A percentile compares a stretch with the other conserved stretches of the same genome.
These are phyloP conservation scores for Hypoxylon crocopeplum DNA, from an alignment of 495 filamentous ascomycete genomes.

Conservation along the genomic window DNA sequence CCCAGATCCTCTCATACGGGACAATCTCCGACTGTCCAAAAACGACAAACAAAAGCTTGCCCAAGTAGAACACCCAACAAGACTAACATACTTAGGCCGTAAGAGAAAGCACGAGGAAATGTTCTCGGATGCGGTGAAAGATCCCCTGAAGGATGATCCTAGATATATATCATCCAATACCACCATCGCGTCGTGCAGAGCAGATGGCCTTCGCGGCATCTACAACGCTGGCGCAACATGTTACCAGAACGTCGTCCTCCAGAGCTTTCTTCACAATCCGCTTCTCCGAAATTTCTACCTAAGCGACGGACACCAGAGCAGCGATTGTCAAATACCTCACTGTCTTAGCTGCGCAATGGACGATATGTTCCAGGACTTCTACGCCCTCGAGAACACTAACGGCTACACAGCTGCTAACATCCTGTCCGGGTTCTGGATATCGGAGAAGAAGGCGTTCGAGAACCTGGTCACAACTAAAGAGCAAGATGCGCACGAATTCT, in stretches of 20 bases:
- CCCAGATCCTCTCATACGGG: background rate
- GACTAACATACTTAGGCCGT: conserved; percentile 36
- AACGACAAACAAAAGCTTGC: background rate
- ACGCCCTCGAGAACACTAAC: conserved; percentile 77
- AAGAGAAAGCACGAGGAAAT: conserved; percentile 70
- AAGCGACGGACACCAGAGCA: conserved; percentile 76
- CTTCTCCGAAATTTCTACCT: conserved; percentile 86
- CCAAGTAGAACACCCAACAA: background rate
- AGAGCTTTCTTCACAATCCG: conserved; percentile 87
- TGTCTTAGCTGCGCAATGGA: conserved; percentile 89
- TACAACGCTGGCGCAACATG: conserved; percentile 94
- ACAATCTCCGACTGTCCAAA: background rate
- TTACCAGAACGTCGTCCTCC: conserved; percentile 90
- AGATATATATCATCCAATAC: conserved; percentile 67
- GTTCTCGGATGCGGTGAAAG: conserved; percentile 59
- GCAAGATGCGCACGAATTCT: conserved; percentile 95
- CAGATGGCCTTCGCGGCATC: conserved; percentile 80
- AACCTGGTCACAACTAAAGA: conserved; percentile 89
- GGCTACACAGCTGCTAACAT: conserved; percentile 85
- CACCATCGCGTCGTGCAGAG: conserved; percentile 68
- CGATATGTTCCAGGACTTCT: conserved; percentile 91
- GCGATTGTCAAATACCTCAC: conserved; percentile 68
- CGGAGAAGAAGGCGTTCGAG: conserved; percentile 64
- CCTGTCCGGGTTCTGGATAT: conserved; percentile 80
- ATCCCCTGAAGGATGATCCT: conserved; percentile 64